Evolutionary conservation across 805 yeast species (phyloP).

Genomic region (Candida montana): DNA sequence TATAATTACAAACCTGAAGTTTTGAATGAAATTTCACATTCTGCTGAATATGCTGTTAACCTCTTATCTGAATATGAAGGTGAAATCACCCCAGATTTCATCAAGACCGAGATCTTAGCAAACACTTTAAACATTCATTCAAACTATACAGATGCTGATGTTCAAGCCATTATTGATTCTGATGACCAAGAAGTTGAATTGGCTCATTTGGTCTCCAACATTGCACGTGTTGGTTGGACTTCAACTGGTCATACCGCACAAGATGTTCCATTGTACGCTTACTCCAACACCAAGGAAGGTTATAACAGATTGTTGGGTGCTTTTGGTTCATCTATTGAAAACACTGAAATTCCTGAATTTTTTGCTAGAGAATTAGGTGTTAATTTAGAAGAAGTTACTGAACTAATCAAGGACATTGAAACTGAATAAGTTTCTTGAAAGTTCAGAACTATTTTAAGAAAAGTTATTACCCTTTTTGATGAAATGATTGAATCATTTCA

Average conservation of each 20-base stretch:
- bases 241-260: conserved; percentile 94
- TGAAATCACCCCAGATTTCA: conserved; percentile 36
- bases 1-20: conserved; percentile 83
- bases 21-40: conserved; percentile 57
- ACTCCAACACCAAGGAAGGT: conserved; percentile 53
- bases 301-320: conserved; percentile 36
- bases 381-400: conserved; percentile 44
- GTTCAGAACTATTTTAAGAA: too few relatives aligned
- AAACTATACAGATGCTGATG: conserved; percentile 40
- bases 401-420: conserved; percentile 41
- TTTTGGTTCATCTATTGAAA: conserved; percentile 80
- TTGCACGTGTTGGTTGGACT: conserved; percentile 92
- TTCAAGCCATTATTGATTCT: conserved; percentile 35
- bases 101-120: conserved; percentile 48
- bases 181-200: conserved; percentile 38
- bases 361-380: conserved; percentile 51
- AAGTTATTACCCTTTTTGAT: too few relatives aligned
- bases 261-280: conserved; percentile 85
- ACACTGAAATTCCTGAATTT: conserved; percentile 75
- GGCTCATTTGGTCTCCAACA: conserved; percentile 60
- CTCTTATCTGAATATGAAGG: conserved; percentile 35
- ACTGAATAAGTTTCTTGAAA: conserved; percentile 2
- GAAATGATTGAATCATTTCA: too few relatives aligned
- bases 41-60: conserved; percentile 62
- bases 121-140: conserved; percentile 16